Evolutionary conservation across 441 rosid species (phyloP).

Genomic region (Gossypium gossypioides): DNA sequence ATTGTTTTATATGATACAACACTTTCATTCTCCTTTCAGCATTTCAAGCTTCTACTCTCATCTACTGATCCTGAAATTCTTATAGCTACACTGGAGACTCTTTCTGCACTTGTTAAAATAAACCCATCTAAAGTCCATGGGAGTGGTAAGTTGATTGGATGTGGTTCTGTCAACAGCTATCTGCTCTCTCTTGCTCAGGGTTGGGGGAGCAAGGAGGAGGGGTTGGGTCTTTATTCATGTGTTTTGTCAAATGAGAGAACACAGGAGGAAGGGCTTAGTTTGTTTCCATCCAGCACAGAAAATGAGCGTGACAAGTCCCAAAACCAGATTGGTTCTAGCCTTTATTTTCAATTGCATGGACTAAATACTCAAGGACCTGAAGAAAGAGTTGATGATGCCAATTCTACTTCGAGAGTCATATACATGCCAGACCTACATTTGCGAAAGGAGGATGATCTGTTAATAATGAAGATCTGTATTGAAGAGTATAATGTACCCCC

Average conservation of each 20-base stretch:
- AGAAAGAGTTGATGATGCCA: slow-evolving; percentile 23
- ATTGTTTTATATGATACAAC: slow-evolving; percentile 17
- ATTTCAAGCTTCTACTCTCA: slow-evolving; percentile 84
- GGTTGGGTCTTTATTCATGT: slow-evolving; percentile 89
- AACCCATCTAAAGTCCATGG: slow-evolving; percentile 88
- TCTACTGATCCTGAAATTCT: slow-evolving; percentile 95
- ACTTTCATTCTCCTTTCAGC: slow-evolving; percentile 38
- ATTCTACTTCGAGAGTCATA: slow-evolving; percentile 48
- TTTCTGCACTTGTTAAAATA: slow-evolving; percentile 83
- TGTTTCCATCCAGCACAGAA: slow-evolving; percentile 75
- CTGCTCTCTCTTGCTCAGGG: slow-evolving; percentile 91
- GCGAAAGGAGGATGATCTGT: slow-evolving; percentile 78
- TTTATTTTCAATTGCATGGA: slow-evolving; percentile 85
- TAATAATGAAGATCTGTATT: slow-evolving; percentile 71
- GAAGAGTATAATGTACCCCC: slow-evolving; percentile 67
- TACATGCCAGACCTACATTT: slow-evolving; percentile 76
- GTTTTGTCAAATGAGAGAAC: slow-evolving; percentile 80
- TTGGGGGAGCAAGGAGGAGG: slow-evolving; percentile 99
- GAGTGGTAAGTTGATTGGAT: slow-evolving; percentile 73
- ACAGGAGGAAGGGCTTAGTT: slow-evolving; percentile 73
- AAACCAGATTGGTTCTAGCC: slow-evolving; percentile 71
- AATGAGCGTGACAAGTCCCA: slow-evolving; percentile 54
- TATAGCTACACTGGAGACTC: slow-evolving; percentile 82
- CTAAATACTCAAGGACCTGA: slow-evolving; percentile 31
- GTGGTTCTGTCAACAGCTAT: slow-evolving; percentile 76